Evolutionary conservation across 2,329 filamentous ascomycete species (phyloP), one percentile per base, ranked within the genome.

Genomic region (Phialocephala sp.): DNA sequence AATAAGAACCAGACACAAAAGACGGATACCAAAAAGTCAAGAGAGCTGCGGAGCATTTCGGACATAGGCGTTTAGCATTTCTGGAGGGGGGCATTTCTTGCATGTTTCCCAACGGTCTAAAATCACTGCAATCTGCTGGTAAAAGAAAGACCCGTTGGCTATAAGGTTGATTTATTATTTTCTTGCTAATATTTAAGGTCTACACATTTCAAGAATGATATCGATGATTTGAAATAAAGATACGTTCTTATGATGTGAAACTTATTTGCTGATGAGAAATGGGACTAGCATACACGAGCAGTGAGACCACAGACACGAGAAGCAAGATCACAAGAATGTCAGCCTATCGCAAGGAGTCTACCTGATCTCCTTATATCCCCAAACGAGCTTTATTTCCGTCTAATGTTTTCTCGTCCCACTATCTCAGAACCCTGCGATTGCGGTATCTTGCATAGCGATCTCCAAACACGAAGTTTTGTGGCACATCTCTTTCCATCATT

Each of bases 1-100:
- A 97, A 66, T 77, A 73, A 58, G 8, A n/a, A 22, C 20, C 36
- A 22, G 12, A 54, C 12, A 32, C 14, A 54, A 54, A 54, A 35
- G 27, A 32, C 11, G 50, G 22, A 32, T 54, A 15, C 22, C 27
- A 54, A 54, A 54, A 54, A 24, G 9, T 8, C 4, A 11, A 22
- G 24, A 54, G 24, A 14, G 8, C 9, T 52, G 8, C 8, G 50
- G 32, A 18, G 50, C 50, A 54, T 54, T 54, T 54, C 45, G 45
- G 24, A 54, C 27, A 18, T 32, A 18, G 50, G 50, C 50, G 50
- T 54, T 54, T 54, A 54, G 24, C 50, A 54, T 54, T 54, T 35
- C 50, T 32, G 50, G 22, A n/a, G 24, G 24, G 50, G 11, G 14
- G 50, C 24, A 32, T 18, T 32, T 54, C 11, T 54, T 54, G 50